These are phyloP conservation scores for Pseudocercospora cruenta DNA, from an alignment of 2,329 filamentous ascomycete genomes.

Conservation along the genomic window DNA sequence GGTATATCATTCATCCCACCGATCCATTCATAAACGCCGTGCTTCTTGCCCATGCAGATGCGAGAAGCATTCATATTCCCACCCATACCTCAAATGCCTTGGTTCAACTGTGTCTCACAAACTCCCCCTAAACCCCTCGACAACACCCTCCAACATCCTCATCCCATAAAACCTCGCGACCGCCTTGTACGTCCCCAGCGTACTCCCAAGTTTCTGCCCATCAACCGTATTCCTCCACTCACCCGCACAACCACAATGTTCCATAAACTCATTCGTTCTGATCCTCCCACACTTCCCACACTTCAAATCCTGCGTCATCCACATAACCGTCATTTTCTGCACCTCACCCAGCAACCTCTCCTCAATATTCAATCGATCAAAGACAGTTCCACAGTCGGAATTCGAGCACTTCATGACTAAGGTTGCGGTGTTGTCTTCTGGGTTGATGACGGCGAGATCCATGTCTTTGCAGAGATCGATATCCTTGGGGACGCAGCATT, in stretches of 20 bases:
- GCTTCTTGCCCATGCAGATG: background rate
- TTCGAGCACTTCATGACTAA: slow-evolving; percentile 57
- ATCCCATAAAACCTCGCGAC: slow-evolving; percentile 81
- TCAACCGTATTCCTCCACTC: slow-evolving; percentile 76
- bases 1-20: background rate
- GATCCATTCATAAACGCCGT: background rate
- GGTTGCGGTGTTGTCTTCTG: slow-evolving; percentile 12
- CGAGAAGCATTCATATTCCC: too few relatives aligned
- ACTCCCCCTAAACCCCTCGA: slow-evolving; percentile 41
- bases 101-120: background rate
- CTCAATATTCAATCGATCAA: slow-evolving; percentile 79
- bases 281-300: slow-evolving; percentile 71
- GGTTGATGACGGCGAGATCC: slow-evolving; percentile 64
- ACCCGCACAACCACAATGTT: slow-evolving; percentile 92
- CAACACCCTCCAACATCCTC: slow-evolving; percentile 77
- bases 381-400: slow-evolving; percentile 70
- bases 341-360: slow-evolving; percentile 78
- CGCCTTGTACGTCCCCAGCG: slow-evolving; percentile 69
- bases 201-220: slow-evolving; percentile 65
- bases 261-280: slow-evolving; percentile 89
- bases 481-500: slow-evolving; percentile 86
- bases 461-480: slow-evolving; percentile 91
- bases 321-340: slow-evolving; percentile 73
- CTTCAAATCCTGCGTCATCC: slow-evolving; percentile 88
- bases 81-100: background rate